These are phyloP conservation scores for Cinnamomum chago DNA, from an alignment of 164 flowering plant genomes.

Conservation along the genomic window DNA sequence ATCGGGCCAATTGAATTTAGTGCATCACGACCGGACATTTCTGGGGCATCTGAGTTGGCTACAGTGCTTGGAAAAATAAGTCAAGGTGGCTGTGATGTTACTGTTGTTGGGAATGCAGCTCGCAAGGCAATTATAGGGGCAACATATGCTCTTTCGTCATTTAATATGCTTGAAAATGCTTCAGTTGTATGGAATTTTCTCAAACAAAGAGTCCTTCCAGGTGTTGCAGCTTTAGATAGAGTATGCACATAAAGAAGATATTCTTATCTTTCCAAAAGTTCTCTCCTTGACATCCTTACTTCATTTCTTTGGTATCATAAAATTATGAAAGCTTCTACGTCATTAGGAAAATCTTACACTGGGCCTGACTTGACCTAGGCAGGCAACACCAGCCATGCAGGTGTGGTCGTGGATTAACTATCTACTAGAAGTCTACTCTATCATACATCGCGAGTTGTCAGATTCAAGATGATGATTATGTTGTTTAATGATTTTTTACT, in stretches of 20 bases:
- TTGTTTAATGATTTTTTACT: too few species aligned
- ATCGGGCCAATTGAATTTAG: conserved; percentile 66
- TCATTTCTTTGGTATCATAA: neutral
- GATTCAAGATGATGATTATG: too few species aligned
- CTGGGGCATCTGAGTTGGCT: conserved; percentile 49
- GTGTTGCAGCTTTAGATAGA: conserved; percentile 68
- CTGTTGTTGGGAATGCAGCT: conserved; percentile 59
- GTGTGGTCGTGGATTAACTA: too few species aligned
- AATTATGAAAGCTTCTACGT: too few species aligned
- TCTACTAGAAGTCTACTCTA: too few species aligned
- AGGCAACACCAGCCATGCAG: too few species aligned
- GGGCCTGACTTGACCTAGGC: too few species aligned
- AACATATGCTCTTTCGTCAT: conserved; percentile 22
- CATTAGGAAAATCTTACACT: too few species aligned
- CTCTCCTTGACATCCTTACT: neutral
- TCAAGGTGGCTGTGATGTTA: conserved; percentile 43
- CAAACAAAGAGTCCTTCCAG: conserved; percentile 73
- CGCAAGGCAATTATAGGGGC: conserved; percentile 31
- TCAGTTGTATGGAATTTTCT: conserved; percentile 78
- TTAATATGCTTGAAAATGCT: conserved; percentile 45
- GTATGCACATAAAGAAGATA: conserved; percentile 31
- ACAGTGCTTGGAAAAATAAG: conserved; percentile 35
- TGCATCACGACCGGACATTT: conserved; percentile 16
- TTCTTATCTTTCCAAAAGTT: neutral
- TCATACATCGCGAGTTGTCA: too few species aligned